Evolutionary conservation across 306 rosid genomes (phyloP), one percentile per base, ranked within the genome.

Genomic region (Inga oerstediana): DNA sequence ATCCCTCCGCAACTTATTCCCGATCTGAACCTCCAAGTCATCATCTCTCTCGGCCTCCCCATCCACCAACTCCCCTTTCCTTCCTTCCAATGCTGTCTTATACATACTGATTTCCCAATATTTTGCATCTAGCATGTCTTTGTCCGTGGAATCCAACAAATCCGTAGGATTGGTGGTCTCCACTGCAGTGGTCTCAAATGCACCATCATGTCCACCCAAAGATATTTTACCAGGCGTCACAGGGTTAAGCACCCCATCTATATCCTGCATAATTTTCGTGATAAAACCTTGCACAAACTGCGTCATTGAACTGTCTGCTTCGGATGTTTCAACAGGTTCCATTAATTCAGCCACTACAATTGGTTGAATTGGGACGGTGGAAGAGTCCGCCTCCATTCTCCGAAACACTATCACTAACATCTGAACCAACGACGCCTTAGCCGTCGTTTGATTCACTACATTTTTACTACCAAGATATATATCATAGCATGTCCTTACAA

Each of bases 101-200:
- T 97, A 97, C 99, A 97, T 97, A 73, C 99, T 97, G 76, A 97
- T 97, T 85, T 97, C 99, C 99, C 99, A 97, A 79, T 97, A 97
- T 86, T 97, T 97, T 0, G 99, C 99, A 85, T 97, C 99, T 90
- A 97, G 86, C 99, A 97, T 97, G 81, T 97, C 99, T 87, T 97
- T 97, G 78, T 97, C 99, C 4, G 97, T 97, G 2, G 99, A 97
- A 84, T 97, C 99, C 90, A 97, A 84, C 88, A 97, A 91, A 82
- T 97, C 99, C 30, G 99, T 91, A 0, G 99, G 97, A 69, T 97
- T 97, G 1, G 99, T 97, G 5, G 95, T 91, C 93, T 94, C 98
- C 85, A 92, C 97, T 2, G 99, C 85, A 3, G 97, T 92, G 4
- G 99, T 94, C 84, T 97, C 97, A 59, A 97, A 97, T 0, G 99